Conservation (phyloP, 495 filamentous ascomycete genomes). For the Hypoxylon intermedium region DNA sequence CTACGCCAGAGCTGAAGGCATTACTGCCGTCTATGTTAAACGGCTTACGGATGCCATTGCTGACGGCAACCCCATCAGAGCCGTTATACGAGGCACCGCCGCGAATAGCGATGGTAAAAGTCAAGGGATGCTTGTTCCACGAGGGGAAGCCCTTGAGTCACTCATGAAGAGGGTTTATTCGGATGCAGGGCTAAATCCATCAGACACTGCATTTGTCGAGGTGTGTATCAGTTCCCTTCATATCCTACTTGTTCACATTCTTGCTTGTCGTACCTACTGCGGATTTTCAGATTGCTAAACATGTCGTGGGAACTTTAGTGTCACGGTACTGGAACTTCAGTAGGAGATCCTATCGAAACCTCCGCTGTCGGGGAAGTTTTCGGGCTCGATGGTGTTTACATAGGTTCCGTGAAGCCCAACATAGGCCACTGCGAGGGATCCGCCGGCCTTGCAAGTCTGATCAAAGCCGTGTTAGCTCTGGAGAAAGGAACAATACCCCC, state of each 20-base stretch:
- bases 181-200: conserved; percentile 49
- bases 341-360: conserved; percentile 50
- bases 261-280: not conserved
- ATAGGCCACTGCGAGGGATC: conserved; percentile 60
- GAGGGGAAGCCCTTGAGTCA: conserved; percentile 50
- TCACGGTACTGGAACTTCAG: conserved; percentile 44
- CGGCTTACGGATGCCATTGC: conserved; percentile 53
- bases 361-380: conserved; percentile 43
- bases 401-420: conserved; percentile 62
- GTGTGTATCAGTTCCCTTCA: not conserved
- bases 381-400: conserved; percentile 43
- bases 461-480: conserved; percentile 59
- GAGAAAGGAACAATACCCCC: conserved; percentile 52
- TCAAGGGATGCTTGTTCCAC: conserved; percentile 56
- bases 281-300: not conserved
- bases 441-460: conserved; percentile 55
- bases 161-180: conserved; percentile 54
- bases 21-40: conserved; percentile 54
- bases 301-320: conserved; percentile 18
- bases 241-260: too few species aligned
- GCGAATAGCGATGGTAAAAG: conserved; percentile 56
- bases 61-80: conserved; percentile 58
- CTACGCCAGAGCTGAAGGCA: conserved; percentile 41
- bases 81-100: conserved; percentile 56
- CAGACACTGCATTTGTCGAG: conserved; percentile 46